These are phyloP conservation scores for Aspergillus costaricaensis DNA, from an alignment of 2,329 filamentous ascomycete species.

Conservation along the genomic window DNA sequence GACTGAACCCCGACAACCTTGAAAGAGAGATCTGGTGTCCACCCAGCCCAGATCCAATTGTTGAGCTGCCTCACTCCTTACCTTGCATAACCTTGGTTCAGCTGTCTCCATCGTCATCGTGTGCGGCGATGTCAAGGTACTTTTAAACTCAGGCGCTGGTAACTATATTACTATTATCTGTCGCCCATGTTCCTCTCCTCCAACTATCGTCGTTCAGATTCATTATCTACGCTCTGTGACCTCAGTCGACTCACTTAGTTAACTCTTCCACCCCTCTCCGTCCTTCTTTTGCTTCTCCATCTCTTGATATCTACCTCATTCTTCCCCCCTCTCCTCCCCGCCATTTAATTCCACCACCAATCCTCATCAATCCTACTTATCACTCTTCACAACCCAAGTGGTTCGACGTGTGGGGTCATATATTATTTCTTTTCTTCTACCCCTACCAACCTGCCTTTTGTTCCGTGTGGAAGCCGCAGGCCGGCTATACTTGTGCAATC, in stretches of 20 bases:
- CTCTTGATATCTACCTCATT: constrained; percentile 4
- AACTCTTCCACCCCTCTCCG: neutral
- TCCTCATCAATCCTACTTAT: neutral
- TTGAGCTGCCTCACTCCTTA: constrained; percentile 24
- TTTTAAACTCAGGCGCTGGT: constrained; percentile 18
- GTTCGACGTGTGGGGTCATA: neutral
- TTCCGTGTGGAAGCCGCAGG: constrained; percentile 19
- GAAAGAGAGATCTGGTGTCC: constrained; percentile 24
- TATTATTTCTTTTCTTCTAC: too few relatives aligned
- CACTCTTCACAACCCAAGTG: neutral
- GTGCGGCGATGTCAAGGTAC: constrained; percentile 27
- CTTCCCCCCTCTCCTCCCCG: neutral
- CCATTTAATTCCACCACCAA: constrained; percentile 1
- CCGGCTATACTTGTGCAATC: constrained; percentile 21
- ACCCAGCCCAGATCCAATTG: constrained; percentile 26
- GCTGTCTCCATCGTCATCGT: constrained; percentile 30
- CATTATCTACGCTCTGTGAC: constrained; percentile 9
- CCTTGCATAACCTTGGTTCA: constrained; percentile 34
- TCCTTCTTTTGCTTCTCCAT: constrained; percentile 3
- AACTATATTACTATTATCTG: constrained; percentile 24
- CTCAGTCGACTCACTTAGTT: neutral
- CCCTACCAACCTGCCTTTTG: neutral
- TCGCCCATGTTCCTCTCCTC: constrained; percentile 17
- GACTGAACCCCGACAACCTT: constrained; percentile 18
- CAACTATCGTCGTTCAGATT: constrained; percentile 11